Evolutionary conservation across 1,139 yeast species (phyloP).

Genomic region (Saccharomycopsis hybrid): DNA sequence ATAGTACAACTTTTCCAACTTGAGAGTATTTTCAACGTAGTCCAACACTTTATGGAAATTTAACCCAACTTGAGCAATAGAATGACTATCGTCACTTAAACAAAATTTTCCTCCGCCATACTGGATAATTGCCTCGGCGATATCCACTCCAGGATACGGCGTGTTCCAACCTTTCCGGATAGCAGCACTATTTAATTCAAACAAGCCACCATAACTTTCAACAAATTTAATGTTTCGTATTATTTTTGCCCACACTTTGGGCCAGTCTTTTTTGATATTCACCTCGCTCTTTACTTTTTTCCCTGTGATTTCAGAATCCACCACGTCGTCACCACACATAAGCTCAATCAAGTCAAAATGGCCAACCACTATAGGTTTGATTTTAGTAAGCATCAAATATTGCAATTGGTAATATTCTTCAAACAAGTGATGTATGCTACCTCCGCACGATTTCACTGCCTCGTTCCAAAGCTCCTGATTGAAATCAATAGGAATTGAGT

Average conservation of each 20-base stretch:
- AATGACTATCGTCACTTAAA: constrained; percentile 88
- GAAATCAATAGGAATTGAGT: constrained; percentile 75
- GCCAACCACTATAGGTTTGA: constrained; percentile 71
- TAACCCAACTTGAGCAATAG: constrained; percentile 70
- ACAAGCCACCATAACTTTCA: constrained; percentile 55
- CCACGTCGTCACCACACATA: constrained; percentile 39
- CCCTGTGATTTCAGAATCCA: constrained; percentile 37
- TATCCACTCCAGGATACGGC: constrained; percentile 75
- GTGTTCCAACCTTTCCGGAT: constrained; percentile 80
- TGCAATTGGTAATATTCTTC: constrained; percentile 64
- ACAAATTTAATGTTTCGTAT: constrained; percentile 51
- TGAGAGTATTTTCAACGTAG: constrained; percentile 42
- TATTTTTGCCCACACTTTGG: constrained; percentile 59
- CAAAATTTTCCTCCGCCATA: constrained; percentile 62
- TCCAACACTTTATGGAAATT: constrained; percentile 56
- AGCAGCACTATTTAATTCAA: constrained; percentile 87
- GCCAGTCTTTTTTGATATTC: constrained; percentile 49
- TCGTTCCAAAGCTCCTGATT: constrained; percentile 48
- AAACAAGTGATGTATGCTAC: constrained; percentile 43
- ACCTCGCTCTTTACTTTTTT: constrained; percentile 31
- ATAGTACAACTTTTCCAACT: constrained; percentile 45
- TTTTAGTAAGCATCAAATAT: constrained; percentile 43
- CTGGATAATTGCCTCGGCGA: constrained; percentile 42
- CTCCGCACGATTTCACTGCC: constrained; percentile 41
- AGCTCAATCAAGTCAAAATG: constrained; percentile 86